A percentile compares a stretch with the other conserved stretches of the same genome.
Evolutionary conservation across 2,329 filamentous ascomycete species (phyloP).

Genomic region (Fonsecaea multimorphosa): DNA sequence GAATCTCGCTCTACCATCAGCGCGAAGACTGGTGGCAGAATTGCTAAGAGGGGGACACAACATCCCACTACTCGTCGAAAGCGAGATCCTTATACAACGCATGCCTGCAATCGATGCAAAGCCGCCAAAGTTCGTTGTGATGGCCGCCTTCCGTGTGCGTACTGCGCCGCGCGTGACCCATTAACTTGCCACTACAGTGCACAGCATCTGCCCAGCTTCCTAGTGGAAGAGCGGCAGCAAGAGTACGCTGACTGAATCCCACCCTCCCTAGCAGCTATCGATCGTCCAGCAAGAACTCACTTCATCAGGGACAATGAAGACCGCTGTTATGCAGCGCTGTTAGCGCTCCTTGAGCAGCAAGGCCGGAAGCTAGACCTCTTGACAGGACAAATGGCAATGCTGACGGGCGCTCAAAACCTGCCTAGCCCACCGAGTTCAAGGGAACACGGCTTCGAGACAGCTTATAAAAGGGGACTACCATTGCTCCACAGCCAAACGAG

Average conservation of each 20-base stretch:
- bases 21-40: conserved; percentile 10
- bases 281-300: conserved; percentile 4
- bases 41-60: conserved; percentile 9
- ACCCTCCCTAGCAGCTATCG: conserved; percentile 3
- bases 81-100: conserved; percentile 10
- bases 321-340: conserved; percentile 4
- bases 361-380: conserved; percentile 10
- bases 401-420: conserved; percentile 9
- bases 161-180: conserved; percentile 12
- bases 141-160: conserved; percentile 13
- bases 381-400: conserved; percentile 14
- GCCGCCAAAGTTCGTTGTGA: conserved; percentile 16
- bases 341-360: conserved; percentile 14
- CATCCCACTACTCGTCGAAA: conserved; percentile 10
- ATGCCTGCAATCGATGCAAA: conserved; percentile 14
- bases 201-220: conserved; percentile 12
- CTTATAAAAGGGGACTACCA: conserved; percentile 10
- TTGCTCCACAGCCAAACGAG: conserved; percentile 14
- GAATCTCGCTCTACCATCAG: conserved; percentile 8
- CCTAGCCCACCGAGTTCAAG: conserved; percentile 3
- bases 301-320: conserved; percentile 9
- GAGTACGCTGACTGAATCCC: neutral
- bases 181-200: conserved; percentile 10
- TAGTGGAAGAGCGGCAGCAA: conserved; percentile 11
- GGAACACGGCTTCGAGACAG: conserved; percentile 8